Evolutionary conservation across 1,139 yeast species (phyloP).

Genomic region (Pichia sp.): DNA sequence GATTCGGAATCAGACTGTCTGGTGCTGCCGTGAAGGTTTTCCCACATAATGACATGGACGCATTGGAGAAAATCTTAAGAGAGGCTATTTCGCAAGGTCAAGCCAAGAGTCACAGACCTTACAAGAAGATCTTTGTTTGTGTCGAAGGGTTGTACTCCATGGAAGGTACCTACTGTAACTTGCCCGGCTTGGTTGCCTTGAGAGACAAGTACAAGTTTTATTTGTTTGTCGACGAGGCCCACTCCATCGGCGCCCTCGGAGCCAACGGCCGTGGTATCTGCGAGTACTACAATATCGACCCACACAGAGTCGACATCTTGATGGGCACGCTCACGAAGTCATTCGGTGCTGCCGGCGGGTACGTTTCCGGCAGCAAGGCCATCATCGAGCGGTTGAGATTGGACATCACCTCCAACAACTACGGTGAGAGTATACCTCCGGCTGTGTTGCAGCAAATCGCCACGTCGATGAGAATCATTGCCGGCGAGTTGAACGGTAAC

Average conservation of each 20-base stretch:
- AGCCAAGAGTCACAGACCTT: conserved; percentile 93
- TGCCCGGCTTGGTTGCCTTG: conserved; percentile 71
- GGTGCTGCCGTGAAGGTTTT: conserved; percentile 93
- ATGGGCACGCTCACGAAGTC: conserved; percentile 99
- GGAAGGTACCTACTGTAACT: conserved; percentile 94
- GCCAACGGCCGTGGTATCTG: conserved; percentile 92
- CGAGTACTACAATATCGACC: conserved; percentile 81
- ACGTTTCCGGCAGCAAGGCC: conserved; percentile 68
- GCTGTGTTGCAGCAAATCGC: conserved; percentile 88
- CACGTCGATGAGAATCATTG: conserved; percentile 72
- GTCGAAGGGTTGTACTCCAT: conserved; percentile 95
- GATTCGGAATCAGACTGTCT: conserved; percentile 89
- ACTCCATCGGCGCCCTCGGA: conserved; percentile 96
- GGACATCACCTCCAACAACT: conserved; percentile 67
- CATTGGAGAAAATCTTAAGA: conserved; percentile 72
- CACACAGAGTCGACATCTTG: conserved; percentile 71
- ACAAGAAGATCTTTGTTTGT: conserved; percentile 90
- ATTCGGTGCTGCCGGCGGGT: conserved; percentile 98
- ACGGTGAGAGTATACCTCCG: conserved; percentile 85
- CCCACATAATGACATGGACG: conserved; percentile 86
- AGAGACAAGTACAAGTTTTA: conserved; percentile 85
- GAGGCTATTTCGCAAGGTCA: conserved; percentile 95
- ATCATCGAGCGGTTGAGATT: conserved; percentile 72
- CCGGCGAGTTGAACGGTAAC: conserved; percentile 82
- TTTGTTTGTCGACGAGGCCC: conserved; percentile 94